Base-by-base conservation (phyloP, 176 grass and related monocot species). In the Lolium rigidum region DNA sequence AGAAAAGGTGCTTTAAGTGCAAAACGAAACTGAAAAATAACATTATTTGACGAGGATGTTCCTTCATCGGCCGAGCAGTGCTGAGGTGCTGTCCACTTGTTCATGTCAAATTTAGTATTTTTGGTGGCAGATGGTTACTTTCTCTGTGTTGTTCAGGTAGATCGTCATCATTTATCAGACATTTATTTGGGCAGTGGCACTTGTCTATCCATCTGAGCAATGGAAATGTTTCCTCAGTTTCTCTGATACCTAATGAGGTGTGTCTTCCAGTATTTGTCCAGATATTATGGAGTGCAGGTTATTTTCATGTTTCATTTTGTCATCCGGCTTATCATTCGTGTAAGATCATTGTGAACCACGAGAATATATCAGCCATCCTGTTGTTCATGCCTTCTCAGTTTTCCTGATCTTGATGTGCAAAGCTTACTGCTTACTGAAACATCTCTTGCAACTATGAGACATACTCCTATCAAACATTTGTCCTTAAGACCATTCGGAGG, bases 31-130 rank as follows among this genome's bases (percentile, higher is more conserved):
- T 31, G 61, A 47, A 69, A 63, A 55, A 37, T 54, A 15, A n/a
- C 76, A 80, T 44, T 64, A 22, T 56, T 64, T 20, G 46, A 82
- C 24, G 14, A 56, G 54, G 51, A 70, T 86, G 11, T 67, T 9
- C 43, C 25, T 60, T 79, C 62, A 48, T 47, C 13, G 70, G 21
- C 70, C 31, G n/a, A 73, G 41, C 43, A 48, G n/a, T 73, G 43
- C 43, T 46, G 4, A 35, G 0, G 8, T 73, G 39, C 9, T 71
- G 20, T 22, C 10, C 69, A 25, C 46, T 15, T 83, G 38, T 20
- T 83, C 55, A 12, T 59, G 41, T 56, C 13, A 71, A 68, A 41
- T 54, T 20, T 4, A 4, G 13, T 0, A 59, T 51, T 78, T 70
- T 18, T 70, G 38, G 18, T 38, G 51, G 52, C 52, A 83, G 37